These are phyloP conservation scores for Trametes versicolor DNA, from an alignment of 1,284 basidiomycete genomes.

Conservation along the genomic window DNA sequence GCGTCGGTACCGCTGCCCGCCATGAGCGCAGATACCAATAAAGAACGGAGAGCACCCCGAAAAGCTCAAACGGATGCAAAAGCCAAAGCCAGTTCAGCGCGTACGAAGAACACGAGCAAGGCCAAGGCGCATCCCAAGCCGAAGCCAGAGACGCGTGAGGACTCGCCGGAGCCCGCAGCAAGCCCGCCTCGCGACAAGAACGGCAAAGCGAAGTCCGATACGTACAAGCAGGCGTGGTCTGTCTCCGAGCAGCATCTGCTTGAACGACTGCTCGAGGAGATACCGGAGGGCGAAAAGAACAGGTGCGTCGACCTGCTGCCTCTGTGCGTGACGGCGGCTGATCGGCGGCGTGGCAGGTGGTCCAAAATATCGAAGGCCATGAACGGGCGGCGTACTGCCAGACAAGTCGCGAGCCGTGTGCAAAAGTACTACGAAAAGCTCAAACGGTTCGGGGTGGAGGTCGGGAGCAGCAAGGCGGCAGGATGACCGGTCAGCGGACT, in stretches of 20 bases:
- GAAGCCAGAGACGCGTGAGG: slow-evolving; percentile 12
- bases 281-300: slow-evolving; percentile 80
- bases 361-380: slow-evolving; percentile 82
- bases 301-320: slow-evolving; percentile 53
- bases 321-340: not conserved
- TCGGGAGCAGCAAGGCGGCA: slow-evolving; percentile 35
- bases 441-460: slow-evolving; percentile 70
- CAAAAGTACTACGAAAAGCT: slow-evolving; percentile 88
- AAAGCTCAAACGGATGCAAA: slow-evolving; percentile 24
- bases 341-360: slow-evolving; percentile 59
- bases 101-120: slow-evolving; percentile 7
- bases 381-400: slow-evolving; percentile 75
- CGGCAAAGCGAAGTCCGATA: slow-evolving; percentile 60
- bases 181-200: slow-evolving; percentile 38
- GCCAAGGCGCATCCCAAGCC: slow-evolving; percentile 15
- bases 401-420: slow-evolving; percentile 86
- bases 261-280: slow-evolving; percentile 75
- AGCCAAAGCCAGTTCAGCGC: not conserved
- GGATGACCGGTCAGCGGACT: slow-evolving; percentile 1
- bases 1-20: slow-evolving; percentile 1
- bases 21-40: not conserved
- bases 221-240: slow-evolving; percentile 82
- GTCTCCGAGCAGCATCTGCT: slow-evolving; percentile 78
- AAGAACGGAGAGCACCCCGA: slow-evolving; percentile 26
- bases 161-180: slow-evolving; percentile 17